Evolutionary conservation across 78 protist species (phyloP).

Genomic region (Capsaspora owczarzaki): DNA sequence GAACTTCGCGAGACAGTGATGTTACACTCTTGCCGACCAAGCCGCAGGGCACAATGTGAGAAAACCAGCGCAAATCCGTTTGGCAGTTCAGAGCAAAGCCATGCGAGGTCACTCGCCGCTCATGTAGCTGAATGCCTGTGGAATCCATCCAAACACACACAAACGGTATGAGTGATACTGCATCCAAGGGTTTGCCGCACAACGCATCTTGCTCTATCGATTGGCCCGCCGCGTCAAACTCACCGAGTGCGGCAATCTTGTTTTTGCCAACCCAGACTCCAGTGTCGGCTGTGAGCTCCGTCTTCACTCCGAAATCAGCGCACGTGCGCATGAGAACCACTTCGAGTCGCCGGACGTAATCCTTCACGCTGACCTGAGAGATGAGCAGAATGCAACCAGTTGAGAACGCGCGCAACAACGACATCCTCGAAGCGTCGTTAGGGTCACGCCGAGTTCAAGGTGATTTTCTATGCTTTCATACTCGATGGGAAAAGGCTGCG

Average conservation of each 20-base stretch:
- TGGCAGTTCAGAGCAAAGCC: slow-evolving; percentile 35
- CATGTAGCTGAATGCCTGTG: too few species aligned
- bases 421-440: too few species aligned
- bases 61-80: slow-evolving; percentile 11
- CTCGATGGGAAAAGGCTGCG: too few species aligned
- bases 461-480: too few species aligned
- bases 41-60: slow-evolving; percentile 43
- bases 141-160: neutral
- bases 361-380: neutral
- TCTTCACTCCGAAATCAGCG: neutral
- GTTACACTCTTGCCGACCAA: slow-evolving; percentile 24
- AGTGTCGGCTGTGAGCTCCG: slow-evolving; percentile 1
- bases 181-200: too few species aligned
- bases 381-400: neutral
- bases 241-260: slow-evolving; percentile 33
- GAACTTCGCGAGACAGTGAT: neutral
- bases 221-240: neutral
- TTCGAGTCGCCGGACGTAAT: slow-evolving; percentile 27
- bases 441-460: too few species aligned
- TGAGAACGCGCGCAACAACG: neutral
- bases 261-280: slow-evolving; percentile 34
- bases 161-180: too few species aligned
- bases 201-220: too few species aligned
- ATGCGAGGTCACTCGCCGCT: slow-evolving; percentile 17
- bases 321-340: slow-evolving; percentile 2